These are phyloP conservation scores for Suaeda aralocaspica DNA, from an alignment of 148 eudicot species.

Conservation along the genomic window DNA sequence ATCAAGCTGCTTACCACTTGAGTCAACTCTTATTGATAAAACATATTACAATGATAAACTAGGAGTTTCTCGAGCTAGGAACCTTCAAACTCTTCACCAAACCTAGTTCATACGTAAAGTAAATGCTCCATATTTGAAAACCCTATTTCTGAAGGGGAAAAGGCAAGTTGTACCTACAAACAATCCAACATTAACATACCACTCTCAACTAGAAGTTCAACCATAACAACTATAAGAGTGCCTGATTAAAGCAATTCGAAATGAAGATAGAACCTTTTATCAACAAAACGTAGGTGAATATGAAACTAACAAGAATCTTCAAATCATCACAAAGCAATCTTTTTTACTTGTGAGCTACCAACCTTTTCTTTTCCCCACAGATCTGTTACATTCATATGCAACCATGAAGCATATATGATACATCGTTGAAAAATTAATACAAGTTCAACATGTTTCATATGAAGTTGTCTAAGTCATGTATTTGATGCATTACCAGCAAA, in stretches of 20 bases:
- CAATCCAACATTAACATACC: not conserved
- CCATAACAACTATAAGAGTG: not conserved
- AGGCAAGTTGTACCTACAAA: not conserved
- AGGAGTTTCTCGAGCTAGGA: too few species aligned
- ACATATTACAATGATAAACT: too few species aligned
- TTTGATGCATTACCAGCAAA: slow-evolving; percentile 40
- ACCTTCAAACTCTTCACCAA: too few species aligned
- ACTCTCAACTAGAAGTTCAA: too few species aligned
- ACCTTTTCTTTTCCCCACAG: not conserved
- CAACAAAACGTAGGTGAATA: too few species aligned
- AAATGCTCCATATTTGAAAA: too few species aligned
- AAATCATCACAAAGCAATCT: not conserved
- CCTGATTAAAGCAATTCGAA: not conserved
- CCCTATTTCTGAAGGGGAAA: too few species aligned
- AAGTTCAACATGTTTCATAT: not conserved
- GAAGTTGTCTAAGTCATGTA: slow-evolving; percentile 17
- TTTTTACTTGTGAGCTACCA: not conserved
- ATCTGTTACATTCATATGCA: not conserved
- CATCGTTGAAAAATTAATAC: not conserved
- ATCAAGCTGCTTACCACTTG: too few species aligned
- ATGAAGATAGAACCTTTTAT: too few species aligned
- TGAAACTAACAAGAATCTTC: not conserved
- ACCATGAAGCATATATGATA: not conserved
- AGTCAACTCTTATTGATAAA: too few species aligned
- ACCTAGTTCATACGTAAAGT: too few species aligned